Conservation (phyloP, 306 rosid genomes). For the Alnus rubra region DNA sequence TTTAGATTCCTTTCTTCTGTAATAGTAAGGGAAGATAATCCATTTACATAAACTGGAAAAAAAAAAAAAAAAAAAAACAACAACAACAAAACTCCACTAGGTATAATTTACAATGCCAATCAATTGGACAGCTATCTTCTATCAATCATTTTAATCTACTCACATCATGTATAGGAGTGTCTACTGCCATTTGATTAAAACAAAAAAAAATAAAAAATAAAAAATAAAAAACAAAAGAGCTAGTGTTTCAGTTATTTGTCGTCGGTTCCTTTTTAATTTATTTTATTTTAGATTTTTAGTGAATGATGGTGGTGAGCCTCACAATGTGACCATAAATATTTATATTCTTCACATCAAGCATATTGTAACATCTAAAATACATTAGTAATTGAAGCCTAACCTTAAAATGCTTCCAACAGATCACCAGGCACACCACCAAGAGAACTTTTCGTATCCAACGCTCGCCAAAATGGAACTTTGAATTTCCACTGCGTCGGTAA, state of each 20-base stretch:
- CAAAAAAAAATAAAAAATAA: too few species aligned
- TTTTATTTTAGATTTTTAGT: neutral
- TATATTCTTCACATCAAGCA: neutral
- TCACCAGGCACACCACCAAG: conserved; percentile 56
- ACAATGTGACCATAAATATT: neutral
- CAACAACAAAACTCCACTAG: neutral
- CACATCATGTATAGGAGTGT: neutral
- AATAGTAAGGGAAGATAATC: neutral
- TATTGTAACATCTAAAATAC: neutral
- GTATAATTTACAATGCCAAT: neutral
- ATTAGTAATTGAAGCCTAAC: conserved; percentile 44
- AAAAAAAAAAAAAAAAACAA: neutral
- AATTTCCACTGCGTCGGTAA: conserved; percentile 27
- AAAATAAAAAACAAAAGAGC: neutral
- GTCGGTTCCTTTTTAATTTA: neutral
- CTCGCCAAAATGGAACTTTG: conserved; percentile 36
- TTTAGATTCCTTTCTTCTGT: neutral
- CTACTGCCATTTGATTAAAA: neutral
- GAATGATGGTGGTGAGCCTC: neutral
- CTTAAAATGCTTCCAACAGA: conserved; percentile 81
- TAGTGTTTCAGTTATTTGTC: neutral
- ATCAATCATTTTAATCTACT: neutral
- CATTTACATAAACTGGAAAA: neutral
- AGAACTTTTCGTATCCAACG: conserved; percentile 65
- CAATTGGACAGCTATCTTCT: neutral